Conservation (phyloP, 2,329 filamentous ascomycete species). For the Calonectria montana region DNA sequence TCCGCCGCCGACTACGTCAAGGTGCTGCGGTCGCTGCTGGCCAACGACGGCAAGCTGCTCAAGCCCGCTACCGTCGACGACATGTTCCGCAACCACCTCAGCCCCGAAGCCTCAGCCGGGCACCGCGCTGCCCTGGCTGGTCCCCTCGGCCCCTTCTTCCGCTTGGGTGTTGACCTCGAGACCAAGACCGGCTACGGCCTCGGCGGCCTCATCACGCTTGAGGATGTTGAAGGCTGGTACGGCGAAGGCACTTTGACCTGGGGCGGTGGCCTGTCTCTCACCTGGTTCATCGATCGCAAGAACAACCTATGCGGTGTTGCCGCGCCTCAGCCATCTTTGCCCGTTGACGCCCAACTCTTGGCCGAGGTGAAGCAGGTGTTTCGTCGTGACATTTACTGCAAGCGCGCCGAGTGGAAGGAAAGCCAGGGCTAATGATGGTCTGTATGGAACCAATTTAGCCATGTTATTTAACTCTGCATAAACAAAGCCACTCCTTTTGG, state of each 20-base stretch:
- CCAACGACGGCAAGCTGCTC: constrained; percentile 61
- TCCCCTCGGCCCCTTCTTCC: constrained; percentile 50
- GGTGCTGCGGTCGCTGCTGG: constrained; percentile 58
- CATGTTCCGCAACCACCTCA: constrained; percentile 62
- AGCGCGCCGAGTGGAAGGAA: constrained; percentile 37
- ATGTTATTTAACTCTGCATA: neutral
- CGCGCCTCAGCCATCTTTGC: constrained; percentile 52
- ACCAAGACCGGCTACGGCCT: constrained; percentile 53
- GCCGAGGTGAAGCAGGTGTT: constrained; percentile 54
- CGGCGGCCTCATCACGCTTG: constrained; percentile 53
- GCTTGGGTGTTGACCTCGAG: constrained; percentile 46
- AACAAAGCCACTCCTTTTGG: too few species aligned
- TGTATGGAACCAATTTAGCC: too few species aligned
- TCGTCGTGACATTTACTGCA: constrained; percentile 55
- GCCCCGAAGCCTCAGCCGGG: constrained; percentile 37
- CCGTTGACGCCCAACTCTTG: constrained; percentile 40
- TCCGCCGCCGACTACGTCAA: constrained; percentile 54
- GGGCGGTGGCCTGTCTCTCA: constrained; percentile 58
- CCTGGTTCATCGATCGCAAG: constrained; percentile 62
- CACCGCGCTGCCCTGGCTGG: constrained; percentile 44
- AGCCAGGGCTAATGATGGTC: neutral
- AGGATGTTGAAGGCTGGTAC: constrained; percentile 57
- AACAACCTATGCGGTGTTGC: constrained; percentile 57
- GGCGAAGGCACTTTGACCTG: constrained; percentile 56
- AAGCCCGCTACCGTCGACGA: constrained; percentile 51